These are phyloP conservation scores for Ophiocordyceps sinensis DNA, from an alignment of 2,329 filamentous ascomycete genomes.

Conservation along the genomic window DNA sequence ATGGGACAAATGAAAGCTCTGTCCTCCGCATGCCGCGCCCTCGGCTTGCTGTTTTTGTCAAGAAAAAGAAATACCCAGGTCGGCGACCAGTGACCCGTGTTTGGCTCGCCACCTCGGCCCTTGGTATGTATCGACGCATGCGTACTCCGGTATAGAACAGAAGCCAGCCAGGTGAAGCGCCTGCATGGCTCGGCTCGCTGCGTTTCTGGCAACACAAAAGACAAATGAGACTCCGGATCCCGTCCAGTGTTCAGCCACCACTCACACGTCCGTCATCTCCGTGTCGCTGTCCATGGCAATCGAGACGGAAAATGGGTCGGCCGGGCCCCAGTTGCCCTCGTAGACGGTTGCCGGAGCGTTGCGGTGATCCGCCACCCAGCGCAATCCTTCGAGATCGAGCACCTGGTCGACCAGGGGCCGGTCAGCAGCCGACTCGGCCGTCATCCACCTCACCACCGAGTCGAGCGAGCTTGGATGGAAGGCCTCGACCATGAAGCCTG, in stretches of 20 bases:
- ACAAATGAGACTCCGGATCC: background rate
- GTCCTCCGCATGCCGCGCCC: slow-evolving; percentile 14
- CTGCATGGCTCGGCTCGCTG: background rate
- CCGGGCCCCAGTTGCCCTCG: slow-evolving; percentile 90
- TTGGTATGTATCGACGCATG: slow-evolving; percentile 6
- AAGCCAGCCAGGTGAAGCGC: background rate
- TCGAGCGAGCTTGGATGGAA: slow-evolving; percentile 64
- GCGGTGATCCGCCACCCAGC: slow-evolving; percentile 65
- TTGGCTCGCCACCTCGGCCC: background rate
- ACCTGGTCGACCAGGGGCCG: slow-evolving; percentile 66
- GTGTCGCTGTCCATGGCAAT: slow-evolving; percentile 30
- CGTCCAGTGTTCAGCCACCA: background rate
- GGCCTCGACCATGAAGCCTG: slow-evolving; percentile 76
- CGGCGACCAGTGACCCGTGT: background rate
- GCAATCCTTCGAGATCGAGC: slow-evolving; percentile 56
- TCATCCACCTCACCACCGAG: slow-evolving; percentile 76
- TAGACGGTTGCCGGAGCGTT: slow-evolving; percentile 86
- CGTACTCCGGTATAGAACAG: slow-evolving; percentile 9
- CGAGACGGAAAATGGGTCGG: slow-evolving; percentile 28
- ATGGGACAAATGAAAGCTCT: slow-evolving; percentile 7
- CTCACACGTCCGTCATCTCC: slow-evolving; percentile 45
- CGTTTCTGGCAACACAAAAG: background rate
- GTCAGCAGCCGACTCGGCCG: slow-evolving; percentile 55
- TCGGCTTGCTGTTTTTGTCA: slow-evolving; percentile 6
- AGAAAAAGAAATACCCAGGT: background rate